Conservation (phyloP, 1,284 basidiomycete genomes). For the Pholiota adiposa region DNA sequence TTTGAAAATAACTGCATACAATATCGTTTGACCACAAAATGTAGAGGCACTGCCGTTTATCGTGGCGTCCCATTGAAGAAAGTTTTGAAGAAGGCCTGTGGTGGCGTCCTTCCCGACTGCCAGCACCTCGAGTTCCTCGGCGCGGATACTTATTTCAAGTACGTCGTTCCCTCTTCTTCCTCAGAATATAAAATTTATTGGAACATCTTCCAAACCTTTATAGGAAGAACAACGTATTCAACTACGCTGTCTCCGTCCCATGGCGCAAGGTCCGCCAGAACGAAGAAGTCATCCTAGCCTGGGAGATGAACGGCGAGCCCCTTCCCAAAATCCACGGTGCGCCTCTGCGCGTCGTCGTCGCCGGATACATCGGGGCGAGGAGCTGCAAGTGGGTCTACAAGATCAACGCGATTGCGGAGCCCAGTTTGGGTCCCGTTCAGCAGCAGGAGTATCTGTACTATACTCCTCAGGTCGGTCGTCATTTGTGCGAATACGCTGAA, state of each 20-base stretch:
- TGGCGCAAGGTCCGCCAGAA: slow-evolving; percentile 17
- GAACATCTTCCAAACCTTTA: background rate
- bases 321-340: slow-evolving; percentile 19
- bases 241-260: slow-evolving; percentile 18
- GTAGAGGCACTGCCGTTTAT: slow-evolving; percentile 16
- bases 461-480: slow-evolving; percentile 12
- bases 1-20: too few relatives aligned
- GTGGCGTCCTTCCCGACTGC: slow-evolving; percentile 12
- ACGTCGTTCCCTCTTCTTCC: background rate
- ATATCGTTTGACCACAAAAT: background rate
- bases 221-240: slow-evolving; percentile 14
- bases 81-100: slow-evolving; percentile 19
- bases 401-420: slow-evolving; percentile 16
- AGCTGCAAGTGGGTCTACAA: slow-evolving; percentile 19
- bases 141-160: slow-evolving; percentile 19
- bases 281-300: slow-evolving; percentile 20
- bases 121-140: slow-evolving; percentile 18
- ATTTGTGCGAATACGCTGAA: background rate
- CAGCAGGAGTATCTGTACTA: slow-evolving; percentile 19
- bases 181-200: background rate
- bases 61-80: slow-evolving; percentile 19
- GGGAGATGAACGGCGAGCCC: slow-evolving; percentile 20
- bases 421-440: slow-evolving; percentile 16
- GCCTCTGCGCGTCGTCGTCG: slow-evolving; percentile 16
- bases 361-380: slow-evolving; percentile 18